These are phyloP conservation scores for Mycosphaerella sp. DNA, from an alignment of 2,329 filamentous ascomycete species.

Conservation along the genomic window DNA sequence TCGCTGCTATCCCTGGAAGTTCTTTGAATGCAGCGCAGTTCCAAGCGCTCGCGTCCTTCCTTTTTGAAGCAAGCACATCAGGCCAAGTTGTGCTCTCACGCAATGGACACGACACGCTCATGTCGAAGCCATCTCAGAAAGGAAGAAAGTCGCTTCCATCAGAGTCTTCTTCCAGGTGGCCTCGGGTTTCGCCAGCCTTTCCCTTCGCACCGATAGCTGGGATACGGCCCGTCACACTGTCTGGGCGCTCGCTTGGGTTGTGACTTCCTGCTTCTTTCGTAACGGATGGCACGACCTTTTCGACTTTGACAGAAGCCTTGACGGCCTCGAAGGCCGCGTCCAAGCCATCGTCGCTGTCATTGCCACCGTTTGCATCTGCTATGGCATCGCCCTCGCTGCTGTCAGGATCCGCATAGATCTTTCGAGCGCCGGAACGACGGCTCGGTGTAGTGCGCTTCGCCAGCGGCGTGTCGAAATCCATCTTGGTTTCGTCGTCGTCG, in stretches of 20 bases:
- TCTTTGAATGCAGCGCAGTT: no score
- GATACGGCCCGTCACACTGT: slow-evolving; percentile 1
- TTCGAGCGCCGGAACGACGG: slow-evolving; percentile 13
- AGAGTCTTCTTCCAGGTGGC: slow-evolving; percentile 3
- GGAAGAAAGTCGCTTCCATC: slow-evolving; percentile 8
- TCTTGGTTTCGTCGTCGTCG: slow-evolving; percentile 22
- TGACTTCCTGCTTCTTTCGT: not conserved
- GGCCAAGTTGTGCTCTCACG: no score
- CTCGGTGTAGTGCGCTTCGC: slow-evolving; percentile 16
- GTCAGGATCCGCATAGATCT: not conserved
- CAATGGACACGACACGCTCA: no score
- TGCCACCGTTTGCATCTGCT: slow-evolving; percentile 2
- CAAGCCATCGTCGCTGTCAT: slow-evolving; percentile 4
- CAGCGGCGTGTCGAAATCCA: slow-evolving; percentile 6
- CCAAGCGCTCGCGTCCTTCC: no score
- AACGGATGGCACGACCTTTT: not conserved
- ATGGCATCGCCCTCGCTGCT: slow-evolving; percentile 2
- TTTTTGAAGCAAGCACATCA: no score
- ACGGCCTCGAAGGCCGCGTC: slow-evolving; percentile 1
- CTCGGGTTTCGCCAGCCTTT: not conserved
- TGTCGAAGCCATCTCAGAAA: not conserved
- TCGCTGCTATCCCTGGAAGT: no score
- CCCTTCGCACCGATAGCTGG: not conserved
- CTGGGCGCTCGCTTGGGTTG: not conserved
- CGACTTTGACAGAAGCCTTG: not conserved